phyloP scores from a whole-genome alignment of 1,284 basidiomycete species.

The Microbotryomycetes sp. region DNA sequence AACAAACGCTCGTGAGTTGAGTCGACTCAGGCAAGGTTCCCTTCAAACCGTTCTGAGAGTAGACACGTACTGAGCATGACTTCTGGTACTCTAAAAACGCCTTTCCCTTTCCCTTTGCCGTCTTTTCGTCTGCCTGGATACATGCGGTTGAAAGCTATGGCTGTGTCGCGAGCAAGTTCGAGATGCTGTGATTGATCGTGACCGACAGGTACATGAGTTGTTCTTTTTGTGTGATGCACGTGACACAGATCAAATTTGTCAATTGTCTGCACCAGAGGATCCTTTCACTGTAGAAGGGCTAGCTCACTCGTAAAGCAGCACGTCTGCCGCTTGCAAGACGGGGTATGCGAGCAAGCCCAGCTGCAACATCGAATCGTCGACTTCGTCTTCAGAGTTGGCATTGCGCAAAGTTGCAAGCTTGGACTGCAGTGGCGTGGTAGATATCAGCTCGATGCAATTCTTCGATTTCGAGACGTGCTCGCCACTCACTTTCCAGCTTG shows the following conservation, averaged over 20 bases:
- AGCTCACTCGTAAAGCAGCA: conserved; percentile 70
- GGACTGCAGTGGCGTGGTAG: conserved; percentile 49
- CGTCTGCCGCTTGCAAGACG: conserved; percentile 87
- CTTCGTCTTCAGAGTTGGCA: conserved; percentile 62
- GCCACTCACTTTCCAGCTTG: conserved; percentile 31
- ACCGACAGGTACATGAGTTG: conserved; percentile 89
- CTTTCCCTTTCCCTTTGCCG: conserved; percentile 32
- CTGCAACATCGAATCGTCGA: conserved; percentile 74
- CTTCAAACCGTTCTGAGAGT: not conserved
- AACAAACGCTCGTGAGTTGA: not conserved
- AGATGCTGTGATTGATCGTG: conserved; percentile 94
- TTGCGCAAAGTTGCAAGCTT: conserved; percentile 68
- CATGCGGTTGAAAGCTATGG: conserved; percentile 70
- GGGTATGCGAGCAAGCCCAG: conserved; percentile 87
- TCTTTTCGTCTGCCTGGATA: conserved; percentile 19
- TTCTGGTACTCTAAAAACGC: conserved; percentile 66
- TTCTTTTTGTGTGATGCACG: conserved; percentile 47
- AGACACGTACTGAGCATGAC: conserved; percentile 63
- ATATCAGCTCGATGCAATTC: not conserved
- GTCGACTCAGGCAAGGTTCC: not conserved
- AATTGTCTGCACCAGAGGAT: not conserved
- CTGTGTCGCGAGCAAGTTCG: conserved; percentile 77
- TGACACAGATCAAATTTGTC: not conserved
- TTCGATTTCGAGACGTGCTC: not conserved
- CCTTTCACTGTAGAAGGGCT: not conserved